Conservation (phyloP, 2,329 filamentous ascomycete species). For the Verticillium nonalfalfae region DNA sequence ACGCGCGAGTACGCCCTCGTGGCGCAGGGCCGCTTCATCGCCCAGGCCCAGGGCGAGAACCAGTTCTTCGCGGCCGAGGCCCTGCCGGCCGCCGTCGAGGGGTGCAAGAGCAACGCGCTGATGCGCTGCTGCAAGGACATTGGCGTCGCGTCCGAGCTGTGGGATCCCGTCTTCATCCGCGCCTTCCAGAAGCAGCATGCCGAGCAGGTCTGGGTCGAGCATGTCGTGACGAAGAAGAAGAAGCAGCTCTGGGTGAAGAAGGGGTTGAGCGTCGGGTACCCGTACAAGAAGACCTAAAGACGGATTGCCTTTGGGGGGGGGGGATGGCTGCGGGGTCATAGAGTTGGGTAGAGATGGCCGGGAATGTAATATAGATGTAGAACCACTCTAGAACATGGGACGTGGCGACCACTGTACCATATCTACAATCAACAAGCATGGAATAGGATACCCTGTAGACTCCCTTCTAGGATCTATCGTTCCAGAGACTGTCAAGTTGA, state of each 20-base stretch:
- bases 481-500: not conserved
- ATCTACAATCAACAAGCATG: not conserved
- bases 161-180: conserved; percentile 89
- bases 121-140: conserved; percentile 99
- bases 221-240: conserved; percentile 79
- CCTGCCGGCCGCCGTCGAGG: conserved; percentile 90
- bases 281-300: conserved; percentile 35
- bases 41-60: conserved; percentile 89
- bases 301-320: too few relatives aligned
- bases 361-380: not conserved
- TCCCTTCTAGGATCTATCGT: not conserved
- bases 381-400: not conserved
- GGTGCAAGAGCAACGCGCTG: conserved; percentile 94
- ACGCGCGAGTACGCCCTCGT: conserved; percentile 93
- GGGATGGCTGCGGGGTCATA: too few relatives aligned
- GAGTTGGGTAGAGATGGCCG: too few relatives aligned
- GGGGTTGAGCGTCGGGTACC: conserved; percentile 65
- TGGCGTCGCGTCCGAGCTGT: conserved; percentile 88
- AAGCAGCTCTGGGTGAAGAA: conserved; percentile 82
- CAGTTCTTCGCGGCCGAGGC: conserved; percentile 85
- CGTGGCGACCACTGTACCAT: not conserved
- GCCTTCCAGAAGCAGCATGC: conserved; percentile 70
- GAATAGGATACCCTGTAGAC: not conserved
- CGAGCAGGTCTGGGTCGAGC: conserved; percentile 85
- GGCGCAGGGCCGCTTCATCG: conserved; percentile 84